A percentile compares a stretch with the other conserved stretches of the same genome.
These are phyloP conservation scores for Epichloe baconii DNA, from an alignment of 2,329 filamentous ascomycete species.

Conservation along the genomic window DNA sequence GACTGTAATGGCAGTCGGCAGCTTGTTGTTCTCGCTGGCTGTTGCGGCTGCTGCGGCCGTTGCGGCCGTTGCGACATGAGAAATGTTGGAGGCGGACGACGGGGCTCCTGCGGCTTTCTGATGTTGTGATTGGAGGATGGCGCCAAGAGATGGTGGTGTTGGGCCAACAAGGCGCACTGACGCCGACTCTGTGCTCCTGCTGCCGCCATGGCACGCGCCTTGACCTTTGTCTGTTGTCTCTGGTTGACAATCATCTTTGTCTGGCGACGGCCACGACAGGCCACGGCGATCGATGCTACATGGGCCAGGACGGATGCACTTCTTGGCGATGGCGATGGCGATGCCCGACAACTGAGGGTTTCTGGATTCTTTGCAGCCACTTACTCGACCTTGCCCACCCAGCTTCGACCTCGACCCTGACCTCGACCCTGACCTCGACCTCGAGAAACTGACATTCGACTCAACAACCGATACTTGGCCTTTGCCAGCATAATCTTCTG, in stretches of 20 bases:
- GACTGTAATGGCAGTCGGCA: not conserved
- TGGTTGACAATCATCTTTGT: not conserved
- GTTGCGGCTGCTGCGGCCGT: not conserved
- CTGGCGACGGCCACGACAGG: not conserved
- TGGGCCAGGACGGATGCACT: not conserved
- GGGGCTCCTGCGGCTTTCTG: not conserved
- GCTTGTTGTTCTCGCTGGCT: not conserved
- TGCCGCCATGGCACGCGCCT: not conserved
- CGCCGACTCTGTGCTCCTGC: not conserved
- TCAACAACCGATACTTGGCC: not conserved
- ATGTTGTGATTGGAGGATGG: not conserved
- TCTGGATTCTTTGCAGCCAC: not conserved
- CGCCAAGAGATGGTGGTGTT: not conserved
- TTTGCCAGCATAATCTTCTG: not conserved
- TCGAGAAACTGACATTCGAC: not conserved
- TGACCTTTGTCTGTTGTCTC: not conserved
- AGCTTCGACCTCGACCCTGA: not conserved
- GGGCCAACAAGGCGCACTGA: not conserved
- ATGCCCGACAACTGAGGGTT: not conserved
- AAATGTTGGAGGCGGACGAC: not conserved
- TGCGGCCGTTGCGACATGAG: not conserved
- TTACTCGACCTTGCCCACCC: not conserved
- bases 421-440: not conserved
- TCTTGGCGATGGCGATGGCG: not conserved
- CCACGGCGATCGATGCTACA: not conserved